Conservation (phyloP, 2,329 filamentous ascomycete genomes). For the Penicillium brevicompactum region DNA sequence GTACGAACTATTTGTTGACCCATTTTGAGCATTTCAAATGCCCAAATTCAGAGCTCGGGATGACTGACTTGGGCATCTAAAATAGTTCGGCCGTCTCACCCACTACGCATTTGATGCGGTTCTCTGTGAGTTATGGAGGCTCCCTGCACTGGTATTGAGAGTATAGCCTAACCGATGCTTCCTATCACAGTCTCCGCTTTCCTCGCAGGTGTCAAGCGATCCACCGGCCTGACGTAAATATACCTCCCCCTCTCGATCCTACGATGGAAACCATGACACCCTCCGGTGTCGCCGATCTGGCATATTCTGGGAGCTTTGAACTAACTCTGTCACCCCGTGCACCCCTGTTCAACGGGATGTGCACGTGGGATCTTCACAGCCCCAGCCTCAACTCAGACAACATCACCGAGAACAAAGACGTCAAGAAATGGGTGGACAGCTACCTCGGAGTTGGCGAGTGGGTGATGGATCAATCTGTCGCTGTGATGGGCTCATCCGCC, state of each 20-base stretch:
- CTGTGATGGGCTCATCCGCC: conserved; percentile 80
- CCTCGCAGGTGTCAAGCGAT: conserved; percentile 94
- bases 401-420: conserved; percentile 78
- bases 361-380: conserved; percentile 39
- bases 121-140: conserved; percentile 20
- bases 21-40: background rate
- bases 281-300: background rate
- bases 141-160: background rate
- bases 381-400: conserved; percentile 85
- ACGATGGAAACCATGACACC: background rate
- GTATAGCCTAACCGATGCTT: conserved; percentile 7
- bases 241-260: conserved; percentile 23
- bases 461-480: conserved; percentile 97
- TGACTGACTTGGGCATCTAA: conserved; percentile 7
- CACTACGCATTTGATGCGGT: conserved; percentile 32
- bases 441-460: conserved; percentile 95
- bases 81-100: conserved; percentile 28
- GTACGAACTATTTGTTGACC: conserved; percentile 11
- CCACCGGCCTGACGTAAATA: conserved; percentile 95
- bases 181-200: conserved; percentile 77
- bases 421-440: conserved; percentile 86
- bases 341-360: conserved; percentile 27
- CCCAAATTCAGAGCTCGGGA: background rate
- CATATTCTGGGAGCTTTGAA: background rate
- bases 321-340: conserved; percentile 35